Evolutionary conservation across 2,329 filamentous ascomycete genomes (phyloP).

Genomic region (Coleophoma eucalyptorum): DNA sequence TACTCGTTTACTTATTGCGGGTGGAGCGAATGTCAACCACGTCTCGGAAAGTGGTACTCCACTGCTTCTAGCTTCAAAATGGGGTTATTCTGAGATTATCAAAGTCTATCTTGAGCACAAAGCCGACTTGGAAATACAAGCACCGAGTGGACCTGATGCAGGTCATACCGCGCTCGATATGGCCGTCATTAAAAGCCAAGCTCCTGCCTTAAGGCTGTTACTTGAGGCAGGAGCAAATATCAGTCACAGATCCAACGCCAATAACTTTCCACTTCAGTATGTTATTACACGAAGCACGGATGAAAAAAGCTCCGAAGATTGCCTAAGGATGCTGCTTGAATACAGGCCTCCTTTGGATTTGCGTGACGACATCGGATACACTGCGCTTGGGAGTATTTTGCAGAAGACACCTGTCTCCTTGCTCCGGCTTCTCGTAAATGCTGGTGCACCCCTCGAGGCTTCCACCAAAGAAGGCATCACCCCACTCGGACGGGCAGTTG

Average conservation of each 20-base stretch:
- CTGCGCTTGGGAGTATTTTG: background rate
- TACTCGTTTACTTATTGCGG: background rate
- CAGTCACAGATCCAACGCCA: slow-evolving; percentile 2
- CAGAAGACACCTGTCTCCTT: background rate
- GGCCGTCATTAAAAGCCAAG: background rate
- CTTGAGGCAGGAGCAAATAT: background rate
- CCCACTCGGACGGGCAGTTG: slow-evolving; percentile 2
- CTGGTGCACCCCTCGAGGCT: slow-evolving; percentile 7
- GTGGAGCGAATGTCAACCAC: background rate
- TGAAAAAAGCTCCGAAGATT: background rate
- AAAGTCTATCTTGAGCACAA: slow-evolving; percentile 8
- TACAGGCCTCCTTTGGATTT: slow-evolving; percentile 9
- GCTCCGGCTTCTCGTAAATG: slow-evolving; percentile 6
- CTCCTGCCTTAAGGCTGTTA: slow-evolving; percentile 1
- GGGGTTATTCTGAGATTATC: slow-evolving; percentile 7
- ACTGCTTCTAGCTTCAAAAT: slow-evolving; percentile 17
- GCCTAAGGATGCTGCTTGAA: slow-evolving; percentile 8
- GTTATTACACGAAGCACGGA: too few relatives aligned
- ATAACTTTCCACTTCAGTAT: too few relatives aligned
- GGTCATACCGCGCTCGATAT: too few relatives aligned
- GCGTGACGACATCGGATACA: background rate
- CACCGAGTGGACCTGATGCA: too few relatives aligned
- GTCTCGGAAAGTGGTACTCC: slow-evolving; percentile 2
- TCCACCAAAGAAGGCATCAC: slow-evolving; percentile 8
- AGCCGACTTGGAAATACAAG: slow-evolving; percentile 1